Base-by-base conservation (phyloP, 2,329 filamentous ascomycete genomes). In the Podosphaera fusca region DNA sequence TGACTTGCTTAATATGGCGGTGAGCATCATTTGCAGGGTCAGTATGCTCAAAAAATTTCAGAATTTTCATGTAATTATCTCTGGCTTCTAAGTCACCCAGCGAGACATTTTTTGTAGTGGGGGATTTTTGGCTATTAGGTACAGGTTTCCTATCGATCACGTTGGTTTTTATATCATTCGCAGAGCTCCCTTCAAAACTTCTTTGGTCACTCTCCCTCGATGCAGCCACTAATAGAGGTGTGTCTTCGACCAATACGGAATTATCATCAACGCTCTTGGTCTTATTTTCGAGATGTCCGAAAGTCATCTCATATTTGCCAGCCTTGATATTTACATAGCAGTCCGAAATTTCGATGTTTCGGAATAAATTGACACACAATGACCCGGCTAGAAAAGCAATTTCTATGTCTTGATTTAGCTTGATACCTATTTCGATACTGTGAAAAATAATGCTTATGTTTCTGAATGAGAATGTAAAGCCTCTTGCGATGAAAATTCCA, bases 321-420 rank as follows among this genome's bases (percentile, higher is more conserved):
- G 74, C 74, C 63, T 78, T 78, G 53, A 77, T 63, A 62, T 76
- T 77, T n/a, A 70, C 73, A 62, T 72, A 77, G 9, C 76, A 73
- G 59, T 78, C 73, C 3, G 72, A 71, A 38, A 78, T 69, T n/a
- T 73, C 69, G 38, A 77, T 74, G 4, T 69, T 66, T 45, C 75
- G 67, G 60, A 77, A 75, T 0, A 78, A 65, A 1, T 66, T 67
- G 29, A 77, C 70, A 4, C 66, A 69, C 1, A 76, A 73, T 58
- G 73, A 69, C 54, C 77, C 74, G 2, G 69, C 70, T 58, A 73
- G 72, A 51, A 77, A 71, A 0, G 74, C 73, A 12, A 78, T 63
- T 62, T 78, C 75, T 58, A 77, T 73, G 53, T 77, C 75, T 49
- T 75, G 71, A 5, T 71, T 70, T 3, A 76, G 63, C 60, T 74